Conservation (phyloP, 208 protist species). For the Trichomonas gallinae region DNA sequence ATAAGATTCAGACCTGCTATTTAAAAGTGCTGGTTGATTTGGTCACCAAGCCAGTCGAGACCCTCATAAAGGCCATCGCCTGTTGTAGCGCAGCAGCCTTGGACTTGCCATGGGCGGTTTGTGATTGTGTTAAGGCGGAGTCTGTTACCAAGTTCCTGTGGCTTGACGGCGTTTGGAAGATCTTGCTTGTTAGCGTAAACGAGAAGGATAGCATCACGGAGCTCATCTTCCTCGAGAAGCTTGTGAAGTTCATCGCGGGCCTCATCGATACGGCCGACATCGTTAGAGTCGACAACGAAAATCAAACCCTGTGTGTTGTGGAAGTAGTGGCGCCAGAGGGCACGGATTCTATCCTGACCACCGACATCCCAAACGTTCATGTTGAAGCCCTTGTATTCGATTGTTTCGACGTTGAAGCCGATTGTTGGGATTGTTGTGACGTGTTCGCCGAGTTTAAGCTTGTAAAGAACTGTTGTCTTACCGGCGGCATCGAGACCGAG, state of each 20-base stretch:
- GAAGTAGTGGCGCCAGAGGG: constrained; percentile 85
- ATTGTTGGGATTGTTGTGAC: constrained; percentile 88
- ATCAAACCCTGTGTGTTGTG: constrained; percentile 80
- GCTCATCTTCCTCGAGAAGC: constrained; percentile 86
- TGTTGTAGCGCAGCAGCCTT: constrained; percentile 73
- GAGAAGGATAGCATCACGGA: constrained; percentile 76
- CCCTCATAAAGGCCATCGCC: constrained; percentile 85
- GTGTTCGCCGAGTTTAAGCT: constrained; percentile 80
- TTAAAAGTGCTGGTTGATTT: constrained; percentile 18
- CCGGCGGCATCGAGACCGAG: constrained; percentile 81
- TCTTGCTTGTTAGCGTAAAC: constrained; percentile 98
- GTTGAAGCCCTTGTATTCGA: constrained; percentile 80
- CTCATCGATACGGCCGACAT: constrained; percentile 64
- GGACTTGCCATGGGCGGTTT: constrained; percentile 76
- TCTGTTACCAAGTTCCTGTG: constrained; percentile 79
- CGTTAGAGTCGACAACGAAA: constrained; percentile 87
- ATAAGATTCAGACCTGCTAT: background rate
- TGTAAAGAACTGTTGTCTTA: constrained; percentile 77
- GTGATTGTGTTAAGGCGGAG: constrained; percentile 69
- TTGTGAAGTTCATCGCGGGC: constrained; percentile 55
- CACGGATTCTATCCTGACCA: constrained; percentile 80
- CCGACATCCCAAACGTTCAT: constrained; percentile 83
- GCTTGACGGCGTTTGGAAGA: constrained; percentile 85
- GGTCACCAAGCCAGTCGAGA: constrained; percentile 70
- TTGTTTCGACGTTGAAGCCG: constrained; percentile 73